Evolutionary conservation across 2,329 filamentous ascomycete species (phyloP).

Genomic region (Blumeria graminis): DNA sequence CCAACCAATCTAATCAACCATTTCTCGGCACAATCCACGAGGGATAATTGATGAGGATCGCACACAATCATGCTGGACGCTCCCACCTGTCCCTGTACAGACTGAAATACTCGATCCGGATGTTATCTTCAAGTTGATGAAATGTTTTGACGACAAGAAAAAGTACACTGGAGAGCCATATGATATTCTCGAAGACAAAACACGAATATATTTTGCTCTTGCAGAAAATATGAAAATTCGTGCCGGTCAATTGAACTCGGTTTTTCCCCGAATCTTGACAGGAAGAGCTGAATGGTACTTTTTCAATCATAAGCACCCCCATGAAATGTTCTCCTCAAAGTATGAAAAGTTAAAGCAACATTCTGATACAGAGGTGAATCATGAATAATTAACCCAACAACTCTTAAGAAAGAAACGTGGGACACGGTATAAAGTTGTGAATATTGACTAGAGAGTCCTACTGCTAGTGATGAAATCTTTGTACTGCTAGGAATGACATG

Average conservation of each 20-base stretch:
- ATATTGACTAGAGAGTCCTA: too few relatives aligned
- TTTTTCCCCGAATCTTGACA: neutral
- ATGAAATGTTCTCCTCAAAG: neutral
- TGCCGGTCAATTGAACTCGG: neutral
- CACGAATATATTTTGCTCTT: neutral
- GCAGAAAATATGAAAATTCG: neutral
- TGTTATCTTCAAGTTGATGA: neutral
- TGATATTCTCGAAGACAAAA: neutral
- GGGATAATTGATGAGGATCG: neutral
- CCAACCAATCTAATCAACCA: neutral
- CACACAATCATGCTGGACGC: neutral
- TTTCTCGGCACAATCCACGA: neutral
- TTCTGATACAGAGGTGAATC: neutral
- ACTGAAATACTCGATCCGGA: neutral
- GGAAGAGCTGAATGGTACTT: conserved; percentile 1
- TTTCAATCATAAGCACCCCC: neutral
- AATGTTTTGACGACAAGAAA: conserved; percentile 1
- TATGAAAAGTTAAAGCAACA: neutral
- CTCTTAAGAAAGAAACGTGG: too few relatives aligned
- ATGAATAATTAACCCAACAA: too few relatives aligned
- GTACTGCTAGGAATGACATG: too few relatives aligned
- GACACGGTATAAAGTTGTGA: too few relatives aligned
- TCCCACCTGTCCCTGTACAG: neutral
- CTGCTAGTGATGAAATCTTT: too few relatives aligned
- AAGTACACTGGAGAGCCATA: neutral